These are phyloP conservation scores for Skeletonema potamos DNA, from an alignment of 108 stramenopile genomes.

Conservation along the genomic window DNA sequence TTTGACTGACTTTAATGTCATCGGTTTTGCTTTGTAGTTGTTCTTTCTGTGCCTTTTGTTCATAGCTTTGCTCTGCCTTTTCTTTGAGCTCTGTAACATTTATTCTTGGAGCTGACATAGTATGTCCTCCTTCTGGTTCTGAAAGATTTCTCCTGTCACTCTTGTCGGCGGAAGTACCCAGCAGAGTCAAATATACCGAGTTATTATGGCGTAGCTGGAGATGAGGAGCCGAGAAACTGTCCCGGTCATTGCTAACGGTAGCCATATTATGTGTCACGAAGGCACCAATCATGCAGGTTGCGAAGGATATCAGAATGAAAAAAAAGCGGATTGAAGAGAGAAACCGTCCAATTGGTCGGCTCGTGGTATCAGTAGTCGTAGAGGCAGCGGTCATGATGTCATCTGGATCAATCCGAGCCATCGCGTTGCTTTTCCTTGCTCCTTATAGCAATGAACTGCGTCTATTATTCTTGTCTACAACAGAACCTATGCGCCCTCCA, in stretches of 20 bases:
- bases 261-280: background rate
- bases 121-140: background rate
- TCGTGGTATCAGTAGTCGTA: background rate
- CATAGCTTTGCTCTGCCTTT: background rate
- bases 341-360: background rate
- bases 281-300: background rate
- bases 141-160: conserved; percentile 10
- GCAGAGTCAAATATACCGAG: background rate
- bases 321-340: background rate
- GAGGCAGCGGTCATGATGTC: background rate
- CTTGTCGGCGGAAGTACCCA: background rate
- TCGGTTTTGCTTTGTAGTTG: no score
- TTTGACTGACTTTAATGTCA: background rate
- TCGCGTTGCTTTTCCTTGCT: no score
- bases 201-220: background rate
- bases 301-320: background rate
- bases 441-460: no score
- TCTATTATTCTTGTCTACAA: no score
- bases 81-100: background rate
- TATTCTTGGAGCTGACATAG: background rate
- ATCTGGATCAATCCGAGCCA: background rate
- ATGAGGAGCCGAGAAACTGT: background rate
- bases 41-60: background rate
- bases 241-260: background rate
- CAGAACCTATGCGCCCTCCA: no score